Evolutionary conservation across 73 alveolate species (phyloP).

Genomic region (Urostyla sp.): DNA sequence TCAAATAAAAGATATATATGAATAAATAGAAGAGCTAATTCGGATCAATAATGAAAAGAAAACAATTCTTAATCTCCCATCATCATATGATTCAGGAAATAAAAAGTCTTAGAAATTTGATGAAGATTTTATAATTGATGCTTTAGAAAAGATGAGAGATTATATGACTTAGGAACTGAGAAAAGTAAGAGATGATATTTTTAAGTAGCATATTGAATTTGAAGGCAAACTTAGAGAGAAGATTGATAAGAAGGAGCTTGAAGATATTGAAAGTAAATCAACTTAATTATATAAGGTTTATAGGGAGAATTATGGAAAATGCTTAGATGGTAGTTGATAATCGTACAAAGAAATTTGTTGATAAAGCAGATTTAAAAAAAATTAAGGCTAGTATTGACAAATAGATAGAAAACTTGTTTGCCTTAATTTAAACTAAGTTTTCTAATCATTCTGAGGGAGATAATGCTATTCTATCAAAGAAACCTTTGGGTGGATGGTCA

Average conservation of each 20-base stretch:
- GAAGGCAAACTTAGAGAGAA: constrained; percentile 20
- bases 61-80: constrained; percentile 56
- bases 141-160: constrained; percentile 51
- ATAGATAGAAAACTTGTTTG: constrained; percentile 82
- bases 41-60: constrained; percentile 81
- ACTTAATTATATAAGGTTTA: neutral
- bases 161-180: constrained; percentile 7
- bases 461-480: constrained; percentile 92
- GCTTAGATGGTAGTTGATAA: constrained; percentile 63
- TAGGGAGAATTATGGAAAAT: constrained; percentile 11
- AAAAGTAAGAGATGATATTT: constrained; percentile 40
- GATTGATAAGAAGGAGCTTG: constrained; percentile 22
- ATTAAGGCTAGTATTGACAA: constrained; percentile 80
- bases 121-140: constrained; percentile 48
- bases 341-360: constrained; percentile 85
- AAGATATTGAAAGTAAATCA: constrained; percentile 16
- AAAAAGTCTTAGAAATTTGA: constrained; percentile 71
- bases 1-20: constrained; percentile 10
- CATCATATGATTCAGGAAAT: constrained; percentile 77
- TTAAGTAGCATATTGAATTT: constrained; percentile 16
- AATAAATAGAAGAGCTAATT: constrained; percentile 51
- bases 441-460: constrained; percentile 74
- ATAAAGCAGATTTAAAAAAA: constrained; percentile 87
- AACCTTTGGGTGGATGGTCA: constrained; percentile 94
- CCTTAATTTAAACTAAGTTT: constrained; percentile 46